Evolutionary conservation across 2,329 filamentous ascomycete genomes (phyloP), one percentile per base, ranked within the genome.

Genomic region (Simplicillium sp.): DNA sequence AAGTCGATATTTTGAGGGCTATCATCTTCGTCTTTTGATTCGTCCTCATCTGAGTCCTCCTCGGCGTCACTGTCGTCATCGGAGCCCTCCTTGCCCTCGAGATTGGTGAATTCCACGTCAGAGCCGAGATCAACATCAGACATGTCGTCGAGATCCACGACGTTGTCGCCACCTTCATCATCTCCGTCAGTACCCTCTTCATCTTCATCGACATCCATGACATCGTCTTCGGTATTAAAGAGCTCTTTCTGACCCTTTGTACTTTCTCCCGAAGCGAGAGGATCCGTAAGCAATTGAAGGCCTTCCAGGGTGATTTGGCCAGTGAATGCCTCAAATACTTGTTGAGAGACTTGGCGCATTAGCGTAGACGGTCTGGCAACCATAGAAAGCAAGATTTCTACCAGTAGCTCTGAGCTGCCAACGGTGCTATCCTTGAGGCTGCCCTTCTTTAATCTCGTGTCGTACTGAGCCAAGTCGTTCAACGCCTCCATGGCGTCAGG

Each of bases 331-430:
- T 82, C 76, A 56, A 97, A 97, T 0, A 94, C 88, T 53, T 92
- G 84, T 55, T 90, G 82, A 6, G 87, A 87, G 40, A 94, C 82
- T 51, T 89, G 87, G 25, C 87, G 79, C 67, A 94, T 85, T 39
- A 97, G 68, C 9, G 82, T 78, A 2, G 89, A 95, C 3, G 83
- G 85, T 46, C 87, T 87, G 0, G 88, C 86, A 3, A 94, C 77
- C 64, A 97, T 87, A 39, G 87, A 86, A n/a, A 97, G 69, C 7
- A 98, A 63, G 39, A 97, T 84, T 54, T 97, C 92, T 3, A 96
- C 80, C 8, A 96, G 64, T 18, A 87, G 73, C 53, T 86, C 80
- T 0, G 87, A 84, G 11, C 70, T 69, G 7, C 73, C 75, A 1
- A 66, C 61, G 51, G 77, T 68, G 32, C 75, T 62, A 47, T 77